Base-by-base conservation (phyloP, 2,329 filamentous ascomycete genomes). In the Paraphaeosphaeria sporulosa region DNA sequence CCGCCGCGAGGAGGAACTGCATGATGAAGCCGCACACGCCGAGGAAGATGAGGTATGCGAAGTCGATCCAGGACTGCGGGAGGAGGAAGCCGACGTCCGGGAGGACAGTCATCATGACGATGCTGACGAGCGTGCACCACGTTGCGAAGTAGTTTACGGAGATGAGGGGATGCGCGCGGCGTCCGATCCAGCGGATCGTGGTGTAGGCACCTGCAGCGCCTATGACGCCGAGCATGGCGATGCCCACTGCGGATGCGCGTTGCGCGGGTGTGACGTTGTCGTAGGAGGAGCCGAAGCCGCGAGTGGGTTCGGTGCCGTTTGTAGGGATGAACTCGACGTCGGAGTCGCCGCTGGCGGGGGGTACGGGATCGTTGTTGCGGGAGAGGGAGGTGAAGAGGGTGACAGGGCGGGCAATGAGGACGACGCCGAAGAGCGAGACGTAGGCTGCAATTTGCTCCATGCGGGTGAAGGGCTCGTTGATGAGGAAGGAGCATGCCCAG, bases 1-100 rank as follows among this genome's bases (percentile, higher is more conserved):
- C 93, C 0, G 87, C 85, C 1, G 93, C 95, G 19, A 96, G 81
- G n/a, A 96, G 83, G 66, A 93, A 93, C 84, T 97, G 94, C 86
- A 94, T 90, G 23, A 90, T 75, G 72, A 97, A 94, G 0, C 94
- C 94, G 64, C 89, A 89, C 0, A 87, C 71, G 0, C 91, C 92
- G 4, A 96, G 80, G 40, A 89, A 85, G 0, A 89, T 56, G 17
- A 97, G 79, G 42, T 93, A 83, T 0, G 80, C 75, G 89, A 91
- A 94, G 72, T 94, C 82, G 1, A 82, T 79, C 3, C 77, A 38
- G 13, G 82, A 83, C 0, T 75, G 77, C 0, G 88, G 88, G 1
- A 89, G 74, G 6, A 86, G 74, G 62, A 90, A 87, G 1, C 83
- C 83, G 5, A 89, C 81, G 8, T 79, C 80, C 2, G 87, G 86